Base-by-base conservation (phyloP, 768 basidiomycete genomes). In the Hemileccinum rubropunctum region DNA sequence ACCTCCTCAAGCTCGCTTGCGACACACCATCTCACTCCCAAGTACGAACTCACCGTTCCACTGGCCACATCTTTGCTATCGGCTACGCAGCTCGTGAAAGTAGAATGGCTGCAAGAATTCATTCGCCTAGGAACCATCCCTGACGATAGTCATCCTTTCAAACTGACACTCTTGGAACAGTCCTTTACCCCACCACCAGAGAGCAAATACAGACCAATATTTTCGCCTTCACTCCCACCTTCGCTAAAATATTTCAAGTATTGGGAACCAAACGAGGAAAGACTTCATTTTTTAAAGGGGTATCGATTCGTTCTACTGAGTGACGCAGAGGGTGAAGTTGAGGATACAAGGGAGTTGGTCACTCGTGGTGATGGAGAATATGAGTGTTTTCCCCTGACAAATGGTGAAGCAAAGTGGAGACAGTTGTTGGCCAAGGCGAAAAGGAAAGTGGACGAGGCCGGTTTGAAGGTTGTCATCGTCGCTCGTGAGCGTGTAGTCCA, bases 191-290 rank as follows among this genome's bases (percentile, higher is more conserved):
- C 84, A 1, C 86, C 87, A 0, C 56, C 59, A 1, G 68, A 77
- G 38, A 71, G 70, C 56, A 83, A 82, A 62, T 85, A 73, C 62
- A 77, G 79, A 20, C 88, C 88, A 0, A 49, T 62, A 0, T 86
- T 85, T 52, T 74, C 80, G 13, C 68, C 80, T 1, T 64, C 74
- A 3, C 69, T 89, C 2, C 62, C 75, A 1, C 52, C 76, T 0
- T 52, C 71, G 3, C 71, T 83, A 34, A 82, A 83, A 61, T 70
- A 67, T 0, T 71, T 77, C 60, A 76, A 73, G 23, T 68, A 79
- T 3, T 89, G 88, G 88, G 79, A 83, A 50, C 82, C 83, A 0
- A 83, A 83, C 46, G 83, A 86, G 59, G 80, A 74, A 48, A 74
- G 88, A 9, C 57, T 80, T 9, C 72, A 74, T 41, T 70, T 91